Conservation (phyloP, 306 rosid species). For the Lablab purpureus region DNA sequence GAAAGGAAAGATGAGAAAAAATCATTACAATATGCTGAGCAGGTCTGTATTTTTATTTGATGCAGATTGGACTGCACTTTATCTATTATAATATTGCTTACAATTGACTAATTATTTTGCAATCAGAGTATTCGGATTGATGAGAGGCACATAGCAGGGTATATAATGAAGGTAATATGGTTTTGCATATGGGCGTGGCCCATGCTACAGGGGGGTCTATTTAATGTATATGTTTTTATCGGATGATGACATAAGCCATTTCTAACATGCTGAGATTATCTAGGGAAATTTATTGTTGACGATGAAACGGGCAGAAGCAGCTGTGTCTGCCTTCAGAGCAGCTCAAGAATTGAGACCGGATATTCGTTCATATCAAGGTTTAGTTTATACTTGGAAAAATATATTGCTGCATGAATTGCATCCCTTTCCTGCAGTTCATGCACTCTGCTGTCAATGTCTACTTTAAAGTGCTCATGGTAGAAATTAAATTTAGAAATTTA, state of each 20-base stretch:
- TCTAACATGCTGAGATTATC: slow-evolving; percentile 33
- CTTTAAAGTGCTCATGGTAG: slow-evolving; percentile 32
- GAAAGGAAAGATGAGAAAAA: slow-evolving; percentile 93
- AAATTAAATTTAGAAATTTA: slow-evolving; percentile 32
- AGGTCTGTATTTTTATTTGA: slow-evolving; percentile 62
- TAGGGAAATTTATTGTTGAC: slow-evolving; percentile 88
- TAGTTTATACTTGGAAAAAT: slow-evolving; percentile 38
- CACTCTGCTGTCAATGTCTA: slow-evolving; percentile 35
- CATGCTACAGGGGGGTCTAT: slow-evolving; percentile 12
- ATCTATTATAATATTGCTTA: slow-evolving; percentile 44
- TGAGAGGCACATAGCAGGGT: slow-evolving; percentile 93
- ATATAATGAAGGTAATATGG: slow-evolving; percentile 86
- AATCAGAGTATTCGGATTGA: slow-evolving; percentile 83
- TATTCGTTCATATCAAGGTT: slow-evolving; percentile 99
- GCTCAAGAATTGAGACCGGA: slow-evolving; percentile 99
- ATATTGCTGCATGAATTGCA: slow-evolving; percentile 41
- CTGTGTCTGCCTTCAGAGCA: slow-evolving; percentile 88
- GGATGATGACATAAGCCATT: slow-evolving; percentile 6
- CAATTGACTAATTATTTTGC: slow-evolving; percentile 51
- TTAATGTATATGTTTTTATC: slow-evolving; percentile 22
- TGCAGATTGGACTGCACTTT: slow-evolving; percentile 34
- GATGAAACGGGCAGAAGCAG: slow-evolving; percentile 86
- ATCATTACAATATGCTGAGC: slow-evolving; percentile 93
- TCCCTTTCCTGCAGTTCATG: slow-evolving; percentile 32
- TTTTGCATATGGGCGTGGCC: slow-evolving; percentile 31